phyloP scores from a whole-genome alignment of 345 rosid species.

The Lenwebbia sp. region DNA sequence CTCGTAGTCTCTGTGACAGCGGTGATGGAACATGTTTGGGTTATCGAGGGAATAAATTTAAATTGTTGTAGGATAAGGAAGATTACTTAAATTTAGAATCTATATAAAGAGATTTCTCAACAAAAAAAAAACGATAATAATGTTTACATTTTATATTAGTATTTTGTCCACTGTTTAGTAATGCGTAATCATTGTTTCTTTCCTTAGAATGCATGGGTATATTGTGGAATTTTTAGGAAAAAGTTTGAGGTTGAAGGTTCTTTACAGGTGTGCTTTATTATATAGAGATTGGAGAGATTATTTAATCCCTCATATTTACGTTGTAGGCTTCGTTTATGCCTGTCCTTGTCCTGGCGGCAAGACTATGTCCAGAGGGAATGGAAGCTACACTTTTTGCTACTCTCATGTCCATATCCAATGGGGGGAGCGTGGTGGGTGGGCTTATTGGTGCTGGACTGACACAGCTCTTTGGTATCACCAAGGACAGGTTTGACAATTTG shows the following conservation, averaged over 20 bases:
- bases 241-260: not conserved
- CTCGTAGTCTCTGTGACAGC: not conserved
- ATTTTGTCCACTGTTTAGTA: not conserved
- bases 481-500: slow-evolving; percentile 65
- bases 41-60: not conserved
- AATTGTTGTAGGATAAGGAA: not conserved
- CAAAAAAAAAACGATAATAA: not conserved
- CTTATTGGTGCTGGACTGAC: slow-evolving; percentile 84
- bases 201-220: not conserved
- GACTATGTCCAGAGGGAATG: slow-evolving; percentile 94
- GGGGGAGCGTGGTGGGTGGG: slow-evolving; percentile 87
- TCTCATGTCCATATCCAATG: slow-evolving; percentile 90
- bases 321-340: slow-evolving; percentile 96
- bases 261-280: not conserved
- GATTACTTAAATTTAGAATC: not conserved
- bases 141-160: not conserved
- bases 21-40: not conserved
- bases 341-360: slow-evolving; percentile 86
- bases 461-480: slow-evolving; percentile 71
- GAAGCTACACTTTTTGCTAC: slow-evolving; percentile 97
- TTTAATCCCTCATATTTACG: not conserved
- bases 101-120: not conserved
- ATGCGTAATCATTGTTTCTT: not conserved
- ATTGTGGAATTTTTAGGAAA: not conserved
- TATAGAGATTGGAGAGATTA: not conserved